Evolutionary conservation across 2,329 filamentous ascomycete genomes (phyloP).

Genomic region (Venturia effusa): DNA sequence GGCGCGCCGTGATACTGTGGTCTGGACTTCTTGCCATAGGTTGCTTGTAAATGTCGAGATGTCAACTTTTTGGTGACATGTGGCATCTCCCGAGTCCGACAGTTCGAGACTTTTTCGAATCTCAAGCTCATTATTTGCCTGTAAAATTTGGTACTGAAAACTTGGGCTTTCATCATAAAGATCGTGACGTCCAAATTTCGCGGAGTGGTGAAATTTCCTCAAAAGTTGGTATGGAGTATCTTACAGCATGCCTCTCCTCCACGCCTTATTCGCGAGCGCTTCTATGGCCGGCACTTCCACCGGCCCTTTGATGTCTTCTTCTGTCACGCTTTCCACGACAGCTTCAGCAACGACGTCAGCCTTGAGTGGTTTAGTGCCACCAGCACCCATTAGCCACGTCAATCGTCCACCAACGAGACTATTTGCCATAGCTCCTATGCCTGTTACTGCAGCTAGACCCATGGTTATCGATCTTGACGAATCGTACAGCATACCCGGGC

Average conservation of each 20-base stretch:
- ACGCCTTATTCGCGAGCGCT: conserved; percentile 65
- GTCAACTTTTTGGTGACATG: too few relatives aligned
- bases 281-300: conserved; percentile 75
- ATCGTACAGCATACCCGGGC: conserved; percentile 86
- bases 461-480: conserved; percentile 69
- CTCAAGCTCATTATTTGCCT: too few relatives aligned
- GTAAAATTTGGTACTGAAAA: too few relatives aligned
- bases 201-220: neutral
- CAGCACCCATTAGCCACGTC: conserved; percentile 49
- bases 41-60: too few relatives aligned
- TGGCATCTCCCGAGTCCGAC: too few relatives aligned
- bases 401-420: conserved; percentile 64
- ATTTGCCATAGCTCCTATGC: conserved; percentile 67
- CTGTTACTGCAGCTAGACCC: conserved; percentile 69
- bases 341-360: conserved; percentile 14
- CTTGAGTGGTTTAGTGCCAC: conserved; percentile 13
- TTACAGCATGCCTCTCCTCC: conserved; percentile 84
- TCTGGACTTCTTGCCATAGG: too few relatives aligned
- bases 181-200: too few relatives aligned
- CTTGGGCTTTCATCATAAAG: too few relatives aligned
- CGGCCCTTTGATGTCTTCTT: conserved; percentile 53
- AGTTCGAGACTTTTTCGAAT: too few relatives aligned
- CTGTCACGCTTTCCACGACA: conserved; percentile 10
- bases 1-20: too few relatives aligned
- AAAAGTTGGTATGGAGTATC: neutral